Conservation (phyloP, 108 stramenopile genomes). For the Cylindrotheca closterium region DNA sequence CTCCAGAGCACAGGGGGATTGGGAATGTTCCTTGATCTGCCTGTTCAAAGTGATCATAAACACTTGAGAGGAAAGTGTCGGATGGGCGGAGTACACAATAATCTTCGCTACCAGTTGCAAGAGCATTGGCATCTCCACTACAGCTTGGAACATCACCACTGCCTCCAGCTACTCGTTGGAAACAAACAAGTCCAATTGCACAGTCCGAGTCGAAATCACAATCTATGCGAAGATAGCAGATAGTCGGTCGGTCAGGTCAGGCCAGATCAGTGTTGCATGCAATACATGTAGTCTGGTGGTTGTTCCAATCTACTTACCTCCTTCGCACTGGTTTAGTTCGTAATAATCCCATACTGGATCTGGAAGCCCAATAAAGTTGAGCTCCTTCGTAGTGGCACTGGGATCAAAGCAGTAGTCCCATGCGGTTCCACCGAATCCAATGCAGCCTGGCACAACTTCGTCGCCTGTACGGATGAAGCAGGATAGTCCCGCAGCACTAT, state of each 20-base stretch:
- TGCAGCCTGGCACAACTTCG: background rate
- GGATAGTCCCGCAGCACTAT: too few relatives aligned
- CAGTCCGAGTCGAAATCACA: background rate
- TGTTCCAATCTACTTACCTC: too few relatives aligned
- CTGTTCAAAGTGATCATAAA: too few relatives aligned
- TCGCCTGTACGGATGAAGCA: background rate
- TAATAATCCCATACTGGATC: background rate
- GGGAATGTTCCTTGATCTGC: too few relatives aligned
- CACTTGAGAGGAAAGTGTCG: too few relatives aligned
- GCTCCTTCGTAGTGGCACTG: background rate
- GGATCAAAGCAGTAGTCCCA: background rate
- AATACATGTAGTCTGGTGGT: too few relatives aligned
- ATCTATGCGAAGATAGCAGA: too few relatives aligned
- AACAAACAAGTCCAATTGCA: background rate
- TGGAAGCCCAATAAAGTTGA: background rate
- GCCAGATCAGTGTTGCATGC: too few relatives aligned
- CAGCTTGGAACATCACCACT: background rate
- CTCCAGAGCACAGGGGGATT: too few relatives aligned
- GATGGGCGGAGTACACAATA: background rate
- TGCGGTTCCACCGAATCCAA: background rate
- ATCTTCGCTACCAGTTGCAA: background rate
- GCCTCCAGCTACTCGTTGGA: background rate
- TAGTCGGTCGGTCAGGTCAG: too few relatives aligned
- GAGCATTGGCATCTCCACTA: background rate
- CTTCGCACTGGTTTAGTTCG: background rate